These are phyloP conservation scores for Halenospora varia DNA, from an alignment of 495 filamentous ascomycete species.

Conservation along the genomic window DNA sequence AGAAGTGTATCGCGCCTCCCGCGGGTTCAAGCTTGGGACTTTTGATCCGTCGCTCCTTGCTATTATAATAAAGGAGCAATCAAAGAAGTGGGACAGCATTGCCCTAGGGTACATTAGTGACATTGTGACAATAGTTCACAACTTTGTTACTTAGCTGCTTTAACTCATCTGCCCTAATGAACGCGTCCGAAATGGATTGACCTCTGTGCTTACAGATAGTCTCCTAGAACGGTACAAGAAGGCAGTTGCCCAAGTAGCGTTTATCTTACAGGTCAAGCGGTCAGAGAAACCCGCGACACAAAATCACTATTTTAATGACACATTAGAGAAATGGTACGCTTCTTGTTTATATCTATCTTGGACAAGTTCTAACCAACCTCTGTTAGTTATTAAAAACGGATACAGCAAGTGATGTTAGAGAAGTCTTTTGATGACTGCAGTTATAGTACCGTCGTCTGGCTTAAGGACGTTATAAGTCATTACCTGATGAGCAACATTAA, in stretches of 20 bases:
- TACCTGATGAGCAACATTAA: slow-evolving; percentile 16
- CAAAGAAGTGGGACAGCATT: slow-evolving; percentile 3
- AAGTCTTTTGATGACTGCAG: neutral
- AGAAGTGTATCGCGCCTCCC: neutral
- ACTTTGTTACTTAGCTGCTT: neutral
- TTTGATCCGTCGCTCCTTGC: neutral
- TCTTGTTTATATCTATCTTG: neutral
- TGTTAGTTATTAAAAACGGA: neutral
- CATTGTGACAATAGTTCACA: neutral
- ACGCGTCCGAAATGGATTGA: slow-evolving; percentile 16
- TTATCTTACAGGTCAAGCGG: slow-evolving; percentile 40
- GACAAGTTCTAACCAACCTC: neutral
- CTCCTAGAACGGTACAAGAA: slow-evolving; percentile 33
- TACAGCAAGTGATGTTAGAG: slow-evolving; percentile 22
- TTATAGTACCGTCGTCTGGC: neutral
- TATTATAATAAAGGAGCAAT: neutral
- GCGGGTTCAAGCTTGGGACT: neutral
- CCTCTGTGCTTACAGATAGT: slow-evolving; percentile 25
- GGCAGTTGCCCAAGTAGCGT: slow-evolving; percentile 32
- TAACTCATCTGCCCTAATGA: neutral
- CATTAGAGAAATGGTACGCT: slow-evolving; percentile 20
- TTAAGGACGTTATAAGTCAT: neutral
- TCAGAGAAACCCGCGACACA: slow-evolving; percentile 35
- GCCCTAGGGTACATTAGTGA: neutral
- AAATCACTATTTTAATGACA: slow-evolving; percentile 48